These are phyloP conservation scores for Naumovozyma castellii DNA, from an alignment of 805 yeast species.

Conservation along the genomic window DNA sequence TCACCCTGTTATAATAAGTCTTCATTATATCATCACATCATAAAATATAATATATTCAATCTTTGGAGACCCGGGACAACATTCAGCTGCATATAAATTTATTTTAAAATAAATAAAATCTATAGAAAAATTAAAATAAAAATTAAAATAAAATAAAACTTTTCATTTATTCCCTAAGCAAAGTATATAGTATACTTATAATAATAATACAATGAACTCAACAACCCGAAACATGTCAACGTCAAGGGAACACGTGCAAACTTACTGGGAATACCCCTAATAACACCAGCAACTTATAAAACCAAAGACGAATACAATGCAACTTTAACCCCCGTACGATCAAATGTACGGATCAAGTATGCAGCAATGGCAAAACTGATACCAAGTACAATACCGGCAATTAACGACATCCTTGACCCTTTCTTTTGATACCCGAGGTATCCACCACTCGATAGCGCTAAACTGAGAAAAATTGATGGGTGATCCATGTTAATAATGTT, in stretches of 20 bases:
- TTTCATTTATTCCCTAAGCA: too few relatives aligned
- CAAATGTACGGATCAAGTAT: constrained; percentile 60
- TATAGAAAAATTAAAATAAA: too few relatives aligned
- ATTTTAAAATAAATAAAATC: too few relatives aligned
- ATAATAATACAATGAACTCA: constrained; percentile 59
- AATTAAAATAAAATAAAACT: too few relatives aligned
- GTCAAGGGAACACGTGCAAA: constrained; percentile 61
- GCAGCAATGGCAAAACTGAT: constrained; percentile 61
- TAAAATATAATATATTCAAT: background rate
- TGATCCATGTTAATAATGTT: constrained; percentile 58
- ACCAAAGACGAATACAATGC: constrained; percentile 66
- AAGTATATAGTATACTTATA: constrained; percentile 71
- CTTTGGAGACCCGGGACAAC: background rate
- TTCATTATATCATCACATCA: background rate
- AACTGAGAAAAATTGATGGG: constrained; percentile 65
- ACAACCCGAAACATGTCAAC: constrained; percentile 52
- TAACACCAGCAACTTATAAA: constrained; percentile 61
- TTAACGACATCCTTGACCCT: constrained; percentile 68
- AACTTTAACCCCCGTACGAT: constrained; percentile 70
- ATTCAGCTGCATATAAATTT: background rate
- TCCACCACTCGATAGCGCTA: constrained; percentile 62
- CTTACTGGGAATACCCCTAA: constrained; percentile 50
- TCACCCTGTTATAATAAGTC: constrained; percentile 8
- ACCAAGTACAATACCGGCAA: constrained; percentile 62
- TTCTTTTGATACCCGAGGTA: constrained; percentile 58